Evolutionary conservation across 768 basidiomycete species (phyloP).

Genomic region (Phlegmacium glaucopus): DNA sequence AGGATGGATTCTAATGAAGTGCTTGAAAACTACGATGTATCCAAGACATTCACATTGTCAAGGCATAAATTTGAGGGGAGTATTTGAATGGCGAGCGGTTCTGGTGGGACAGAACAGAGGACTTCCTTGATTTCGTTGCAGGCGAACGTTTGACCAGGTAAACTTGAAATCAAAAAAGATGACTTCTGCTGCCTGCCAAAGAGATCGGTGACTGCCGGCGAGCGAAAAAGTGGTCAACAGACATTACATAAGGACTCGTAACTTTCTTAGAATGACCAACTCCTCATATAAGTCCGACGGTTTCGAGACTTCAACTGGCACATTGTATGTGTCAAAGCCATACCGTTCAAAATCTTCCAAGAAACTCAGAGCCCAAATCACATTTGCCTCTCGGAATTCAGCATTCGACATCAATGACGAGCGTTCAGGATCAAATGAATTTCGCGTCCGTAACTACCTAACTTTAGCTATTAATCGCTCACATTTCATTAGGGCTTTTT

Average conservation of each 20-base stretch:
- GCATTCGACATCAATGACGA: conserved; percentile 82
- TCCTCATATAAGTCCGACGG: conserved; percentile 33
- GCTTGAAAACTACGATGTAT: conserved; percentile 13
- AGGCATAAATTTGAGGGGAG: conserved; percentile 14
- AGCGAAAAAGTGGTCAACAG: no score
- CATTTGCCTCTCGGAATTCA: conserved; percentile 84
- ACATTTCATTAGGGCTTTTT: conserved; percentile 73
- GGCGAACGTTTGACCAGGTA: conserved; percentile 19
- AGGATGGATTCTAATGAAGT: conserved; percentile 4
- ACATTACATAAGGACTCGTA: no score
- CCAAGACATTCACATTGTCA: conserved; percentile 17
- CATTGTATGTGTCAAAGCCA: conserved; percentile 71
- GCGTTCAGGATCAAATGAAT: conserved; percentile 73
- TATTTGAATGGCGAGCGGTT: conserved; percentile 18
- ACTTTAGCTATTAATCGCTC: neutral
- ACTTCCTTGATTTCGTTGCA: conserved; percentile 21
- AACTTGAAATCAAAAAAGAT: conserved; percentile 13
- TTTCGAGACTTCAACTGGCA: conserved; percentile 58
- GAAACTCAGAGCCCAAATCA: conserved; percentile 77
- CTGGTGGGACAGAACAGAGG: conserved; percentile 10
- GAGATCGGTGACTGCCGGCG: no score
- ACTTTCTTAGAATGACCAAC: no score
- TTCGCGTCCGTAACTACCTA: conserved; percentile 51
- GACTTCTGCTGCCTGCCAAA: no score
- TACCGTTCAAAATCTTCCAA: conserved; percentile 72